phyloP scores from a whole-genome alignment of 257 asterid species.

The Solanum habrochaites region DNA sequence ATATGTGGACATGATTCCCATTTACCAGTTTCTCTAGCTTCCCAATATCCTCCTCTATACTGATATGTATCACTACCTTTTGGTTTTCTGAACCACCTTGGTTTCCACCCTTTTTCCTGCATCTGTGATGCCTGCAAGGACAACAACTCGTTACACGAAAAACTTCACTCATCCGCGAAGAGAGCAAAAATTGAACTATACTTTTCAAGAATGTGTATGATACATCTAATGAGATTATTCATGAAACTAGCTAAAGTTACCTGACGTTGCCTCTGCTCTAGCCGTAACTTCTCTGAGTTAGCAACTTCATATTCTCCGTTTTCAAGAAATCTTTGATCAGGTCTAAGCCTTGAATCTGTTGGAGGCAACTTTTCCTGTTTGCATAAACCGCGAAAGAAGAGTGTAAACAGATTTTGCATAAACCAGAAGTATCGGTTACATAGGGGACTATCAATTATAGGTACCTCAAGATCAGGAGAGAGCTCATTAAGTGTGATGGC shows the following conservation, averaged over 20 bases:
- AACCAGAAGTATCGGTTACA: background rate
- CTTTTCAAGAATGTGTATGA: background rate
- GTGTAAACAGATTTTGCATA: background rate
- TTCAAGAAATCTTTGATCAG: constrained; percentile 17
- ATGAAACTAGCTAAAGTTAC: background rate
- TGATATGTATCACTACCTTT: constrained; percentile 6
- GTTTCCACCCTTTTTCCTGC: constrained; percentile 17
- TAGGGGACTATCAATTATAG: background rate
- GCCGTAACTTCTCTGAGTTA: constrained; percentile 8
- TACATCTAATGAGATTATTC: background rate
- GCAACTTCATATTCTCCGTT: constrained; percentile 13
- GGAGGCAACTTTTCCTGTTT: constrained; percentile 16
- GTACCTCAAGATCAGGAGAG: constrained; percentile 4
- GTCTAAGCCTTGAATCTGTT: constrained; percentile 20
- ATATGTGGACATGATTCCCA: constrained; percentile 18
- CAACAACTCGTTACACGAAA: background rate
- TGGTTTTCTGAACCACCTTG: constrained; percentile 10
- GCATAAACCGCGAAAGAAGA: background rate
- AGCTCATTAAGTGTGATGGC: constrained; percentile 8
- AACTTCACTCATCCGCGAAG: background rate
- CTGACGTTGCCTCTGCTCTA: constrained; percentile 19
- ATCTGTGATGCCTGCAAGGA: constrained; percentile 9
- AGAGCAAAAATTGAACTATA: background rate
- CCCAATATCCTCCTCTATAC: constrained; percentile 19
- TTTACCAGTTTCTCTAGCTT: constrained; percentile 5